Evolutionary conservation across 2,329 filamentous ascomycete genomes (phyloP).

Genomic region (Ophiostoma ulmi): DNA sequence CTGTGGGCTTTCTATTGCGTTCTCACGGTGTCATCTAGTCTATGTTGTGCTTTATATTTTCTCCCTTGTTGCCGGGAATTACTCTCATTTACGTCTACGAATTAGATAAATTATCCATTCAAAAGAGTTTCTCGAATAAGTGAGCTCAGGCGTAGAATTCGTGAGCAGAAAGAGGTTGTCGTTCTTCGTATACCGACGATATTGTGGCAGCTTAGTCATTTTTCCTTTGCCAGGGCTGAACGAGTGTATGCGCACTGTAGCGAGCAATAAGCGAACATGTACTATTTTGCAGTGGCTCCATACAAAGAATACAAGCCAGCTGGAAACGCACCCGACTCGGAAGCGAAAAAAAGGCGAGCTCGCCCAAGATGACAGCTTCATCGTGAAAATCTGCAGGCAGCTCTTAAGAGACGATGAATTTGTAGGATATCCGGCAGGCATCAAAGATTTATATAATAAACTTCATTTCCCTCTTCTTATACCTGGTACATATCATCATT

Average conservation of each 20-base stretch:
- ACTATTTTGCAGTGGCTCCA: neutral
- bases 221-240: too few species aligned
- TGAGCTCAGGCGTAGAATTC: too few species aligned
- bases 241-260: neutral
- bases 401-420: neutral
- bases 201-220: too few species aligned
- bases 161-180: too few species aligned
- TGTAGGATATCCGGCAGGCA: neutral
- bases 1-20: too few species aligned
- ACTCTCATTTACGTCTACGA: too few species aligned
- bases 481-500: neutral
- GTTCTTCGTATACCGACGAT: too few species aligned
- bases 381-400: neutral
- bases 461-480: neutral
- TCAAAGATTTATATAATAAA: neutral
- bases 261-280: neutral
- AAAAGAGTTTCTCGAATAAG: too few species aligned
- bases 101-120: too few species aligned
- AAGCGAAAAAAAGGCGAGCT: slow-evolving; percentile 23
- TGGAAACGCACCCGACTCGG: slow-evolving; percentile 19
- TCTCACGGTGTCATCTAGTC: too few species aligned
- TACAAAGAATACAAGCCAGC: neutral
- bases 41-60: too few species aligned
- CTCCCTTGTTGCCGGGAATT: too few species aligned
- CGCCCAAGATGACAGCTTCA: neutral